Evolutionary conservation across 352 stramenopile species (phyloP).

Genomic region (Aphanomyces euteiches): DNA sequence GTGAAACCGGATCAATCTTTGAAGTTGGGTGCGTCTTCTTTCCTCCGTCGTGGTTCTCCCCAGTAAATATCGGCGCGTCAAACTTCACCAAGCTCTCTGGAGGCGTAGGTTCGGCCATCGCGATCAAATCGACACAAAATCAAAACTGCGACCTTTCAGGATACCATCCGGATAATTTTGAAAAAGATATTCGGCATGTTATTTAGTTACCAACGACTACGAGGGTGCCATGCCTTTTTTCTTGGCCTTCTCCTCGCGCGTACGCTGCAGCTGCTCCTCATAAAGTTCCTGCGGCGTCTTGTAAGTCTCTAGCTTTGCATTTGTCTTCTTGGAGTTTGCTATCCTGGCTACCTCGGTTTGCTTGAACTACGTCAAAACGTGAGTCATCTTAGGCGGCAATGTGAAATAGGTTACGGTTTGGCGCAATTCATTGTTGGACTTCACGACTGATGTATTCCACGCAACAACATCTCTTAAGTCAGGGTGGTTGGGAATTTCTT

Average conservation of each 20-base stretch:
- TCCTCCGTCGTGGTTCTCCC: conserved; percentile 59
- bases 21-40: conserved; percentile 44
- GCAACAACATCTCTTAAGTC: conserved; percentile 47
- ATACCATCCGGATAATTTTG: conserved; percentile 1
- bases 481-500: conserved; percentile 76
- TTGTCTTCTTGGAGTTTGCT: conserved; percentile 19
- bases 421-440: conserved; percentile 19
- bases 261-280: conserved; percentile 45
- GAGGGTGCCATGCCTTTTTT: neutral
- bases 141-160: conserved; percentile 1
- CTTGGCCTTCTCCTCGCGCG: conserved; percentile 46
- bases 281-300: conserved; percentile 54
- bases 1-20: conserved; percentile 48
- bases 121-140: neutral
- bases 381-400: neutral
- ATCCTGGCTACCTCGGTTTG: conserved; percentile 15
- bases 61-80: conserved; percentile 87
- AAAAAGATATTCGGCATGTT: conserved; percentile 22
- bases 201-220: conserved; percentile 1
- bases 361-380: conserved; percentile 11
- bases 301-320: conserved; percentile 35
- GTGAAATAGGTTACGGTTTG: neutral
- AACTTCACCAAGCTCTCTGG: conserved; percentile 88
- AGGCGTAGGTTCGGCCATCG: conserved; percentile 55
- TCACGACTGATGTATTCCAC: conserved; percentile 66